Percentiles rank a stretch among this genome's conserved stretches.
Conservation (phyloP, 2,329 filamentous ascomycete species). For the Paraphoma sp. region DNA sequence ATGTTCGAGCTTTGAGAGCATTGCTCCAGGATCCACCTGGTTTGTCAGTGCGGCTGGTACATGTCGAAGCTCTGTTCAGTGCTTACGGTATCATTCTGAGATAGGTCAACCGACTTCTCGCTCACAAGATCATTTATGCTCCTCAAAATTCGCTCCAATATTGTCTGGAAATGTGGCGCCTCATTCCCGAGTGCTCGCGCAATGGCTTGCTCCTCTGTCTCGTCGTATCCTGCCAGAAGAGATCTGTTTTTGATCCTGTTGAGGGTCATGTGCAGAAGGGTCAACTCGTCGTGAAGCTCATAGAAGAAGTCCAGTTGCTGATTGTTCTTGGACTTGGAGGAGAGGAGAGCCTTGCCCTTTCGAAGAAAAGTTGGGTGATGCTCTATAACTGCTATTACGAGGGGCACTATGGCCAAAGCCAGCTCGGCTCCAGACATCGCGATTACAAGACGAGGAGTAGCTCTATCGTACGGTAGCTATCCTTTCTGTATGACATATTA, state of each 20-base stretch:
- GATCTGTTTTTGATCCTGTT: background rate
- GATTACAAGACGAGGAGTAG: background rate
- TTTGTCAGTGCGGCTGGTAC: background rate
- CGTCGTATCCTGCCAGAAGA: background rate
- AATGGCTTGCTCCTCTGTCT: background rate
- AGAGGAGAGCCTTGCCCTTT: background rate
- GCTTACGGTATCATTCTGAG: background rate
- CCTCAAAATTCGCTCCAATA: background rate
- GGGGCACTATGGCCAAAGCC: constrained; percentile 9
- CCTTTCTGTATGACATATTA: background rate
- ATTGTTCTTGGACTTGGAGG: constrained; percentile 2
- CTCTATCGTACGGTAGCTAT: background rate
- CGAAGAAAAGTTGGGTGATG: background rate
- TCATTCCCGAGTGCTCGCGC: background rate
- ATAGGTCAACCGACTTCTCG: background rate
- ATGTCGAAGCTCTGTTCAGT: background rate
- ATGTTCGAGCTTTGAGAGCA: background rate
- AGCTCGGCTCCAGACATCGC: constrained; percentile 4
- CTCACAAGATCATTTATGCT: background rate
- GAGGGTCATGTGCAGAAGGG: background rate
- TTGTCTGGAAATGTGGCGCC: background rate
- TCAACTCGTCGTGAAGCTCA: constrained; percentile 5
- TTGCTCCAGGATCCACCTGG: background rate
- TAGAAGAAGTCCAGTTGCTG: constrained; percentile 4
- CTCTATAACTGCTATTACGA: constrained; percentile 4